Evolutionary conservation across 164 flowering plant species (phyloP).

Genomic region (Magnolia sinica): DNA sequence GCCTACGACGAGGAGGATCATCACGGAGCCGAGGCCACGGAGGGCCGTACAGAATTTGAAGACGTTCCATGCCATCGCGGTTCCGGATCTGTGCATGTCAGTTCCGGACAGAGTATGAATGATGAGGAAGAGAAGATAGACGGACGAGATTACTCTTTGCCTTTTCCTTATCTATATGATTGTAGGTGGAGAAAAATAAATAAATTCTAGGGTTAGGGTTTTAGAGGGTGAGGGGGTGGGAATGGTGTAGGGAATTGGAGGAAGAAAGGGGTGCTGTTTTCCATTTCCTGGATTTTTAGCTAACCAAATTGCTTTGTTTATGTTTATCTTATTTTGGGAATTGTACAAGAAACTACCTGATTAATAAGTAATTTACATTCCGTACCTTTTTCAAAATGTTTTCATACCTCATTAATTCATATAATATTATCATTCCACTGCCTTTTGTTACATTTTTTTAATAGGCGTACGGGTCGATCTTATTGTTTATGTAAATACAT

Average conservation of each 20-base stretch:
- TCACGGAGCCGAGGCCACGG: slow-evolving; percentile 73
- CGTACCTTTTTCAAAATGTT: too few relatives aligned
- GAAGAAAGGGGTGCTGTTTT: background rate
- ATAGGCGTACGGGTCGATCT: too few relatives aligned
- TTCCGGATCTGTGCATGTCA: slow-evolving; percentile 78
- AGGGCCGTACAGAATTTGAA: slow-evolving; percentile 39
- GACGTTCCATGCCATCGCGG: slow-evolving; percentile 36
- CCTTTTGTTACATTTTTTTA: too few relatives aligned
- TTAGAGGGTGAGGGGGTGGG: background rate
- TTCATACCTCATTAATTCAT: too few relatives aligned
- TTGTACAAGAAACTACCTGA: too few relatives aligned
- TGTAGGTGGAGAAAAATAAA: background rate
- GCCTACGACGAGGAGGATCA: slow-evolving; percentile 87
- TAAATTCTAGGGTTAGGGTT: background rate
- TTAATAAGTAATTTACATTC: too few relatives aligned
- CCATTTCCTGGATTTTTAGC: background rate
- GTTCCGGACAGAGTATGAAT: background rate
- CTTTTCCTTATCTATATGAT: background rate
- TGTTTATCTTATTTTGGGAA: too few relatives aligned
- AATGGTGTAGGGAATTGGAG: background rate
- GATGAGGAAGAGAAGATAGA: background rate
- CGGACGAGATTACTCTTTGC: background rate
- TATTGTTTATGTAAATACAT: too few relatives aligned
- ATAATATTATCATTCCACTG: too few relatives aligned
- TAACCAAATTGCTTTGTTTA: too few relatives aligned